A percentile compares a stretch with the other conserved stretches of the same genome.
Conservation (phyloP, 257 asterid genomes). For the Gynochthodes officinalis region DNA sequence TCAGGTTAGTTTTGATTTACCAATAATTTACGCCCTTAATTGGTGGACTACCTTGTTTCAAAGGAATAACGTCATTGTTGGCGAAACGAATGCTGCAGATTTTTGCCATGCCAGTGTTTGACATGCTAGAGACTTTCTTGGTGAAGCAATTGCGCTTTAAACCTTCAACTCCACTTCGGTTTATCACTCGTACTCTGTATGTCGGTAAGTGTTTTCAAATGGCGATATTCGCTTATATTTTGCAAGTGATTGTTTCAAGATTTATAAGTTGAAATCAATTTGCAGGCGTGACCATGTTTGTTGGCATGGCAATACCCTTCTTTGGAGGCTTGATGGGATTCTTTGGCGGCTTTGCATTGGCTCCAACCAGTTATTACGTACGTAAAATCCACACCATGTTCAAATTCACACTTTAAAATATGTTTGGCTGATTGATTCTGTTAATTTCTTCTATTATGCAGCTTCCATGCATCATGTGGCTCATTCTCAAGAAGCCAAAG, state of each 20-base stretch:
- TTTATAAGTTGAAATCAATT: not conserved
- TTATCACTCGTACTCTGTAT: constrained; percentile 36
- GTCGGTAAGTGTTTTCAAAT: constrained; percentile 42
- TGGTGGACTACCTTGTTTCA: no score
- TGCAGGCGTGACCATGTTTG: constrained; percentile 57
- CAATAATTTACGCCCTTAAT: no score
- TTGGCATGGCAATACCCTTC: constrained; percentile 74
- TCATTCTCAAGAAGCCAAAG: constrained; percentile 27
- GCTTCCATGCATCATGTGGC: constrained; percentile 46
- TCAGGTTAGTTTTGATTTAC: constrained; percentile 42
- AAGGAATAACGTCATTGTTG: no score
- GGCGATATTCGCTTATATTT: not conserved
- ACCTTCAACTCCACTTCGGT: constrained; percentile 52
- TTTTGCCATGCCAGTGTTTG: constrained; percentile 52
- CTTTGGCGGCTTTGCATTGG: constrained; percentile 86
- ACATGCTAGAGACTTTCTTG: constrained; percentile 51
- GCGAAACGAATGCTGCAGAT: constrained; percentile 28
- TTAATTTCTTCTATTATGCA: constrained; percentile 1
- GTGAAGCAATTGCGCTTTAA: constrained; percentile 38
- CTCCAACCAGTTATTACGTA: constrained; percentile 74
- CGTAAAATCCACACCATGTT: not conserved
- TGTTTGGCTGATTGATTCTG: no score
- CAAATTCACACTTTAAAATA: no score
- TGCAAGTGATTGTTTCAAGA: not conserved
- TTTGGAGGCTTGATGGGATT: constrained; percentile 83